Evolutionary conservation across 257 asterid species (phyloP).

Genomic region (Datura wrightii): DNA sequence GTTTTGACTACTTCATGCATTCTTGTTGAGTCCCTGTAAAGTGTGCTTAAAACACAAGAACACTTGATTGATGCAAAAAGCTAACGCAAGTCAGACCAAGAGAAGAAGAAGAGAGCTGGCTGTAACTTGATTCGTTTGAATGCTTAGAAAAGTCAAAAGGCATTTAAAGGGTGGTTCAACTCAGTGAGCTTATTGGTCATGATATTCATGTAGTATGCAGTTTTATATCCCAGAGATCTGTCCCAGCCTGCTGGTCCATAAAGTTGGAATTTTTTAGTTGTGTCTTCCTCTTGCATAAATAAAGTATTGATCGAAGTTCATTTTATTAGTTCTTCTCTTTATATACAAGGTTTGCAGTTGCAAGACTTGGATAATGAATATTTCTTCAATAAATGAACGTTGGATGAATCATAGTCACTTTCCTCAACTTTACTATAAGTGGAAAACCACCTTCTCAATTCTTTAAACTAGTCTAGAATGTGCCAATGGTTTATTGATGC

Average conservation of each 20-base stretch:
- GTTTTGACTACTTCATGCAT: constrained; percentile 9
- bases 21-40: constrained; percentile 7
- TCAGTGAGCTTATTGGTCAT: constrained; percentile 3
- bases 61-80: not conserved
- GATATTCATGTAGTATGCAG: not conserved
- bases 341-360: not conserved
- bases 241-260: not conserved
- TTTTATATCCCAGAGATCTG: not conserved
- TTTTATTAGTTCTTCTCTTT: not conserved
- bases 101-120: not conserved
- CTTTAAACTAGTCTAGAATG: not conserved
- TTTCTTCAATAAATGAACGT: not conserved
- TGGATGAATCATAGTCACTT: not conserved
- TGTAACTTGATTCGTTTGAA: not conserved
- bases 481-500: constrained; percentile 5
- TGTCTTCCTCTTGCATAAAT: not conserved
- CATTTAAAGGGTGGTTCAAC: not conserved
- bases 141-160: not conserved
- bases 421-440: not conserved
- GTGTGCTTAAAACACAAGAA: not conserved
- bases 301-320: not conserved
- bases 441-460: not conserved
- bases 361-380: not conserved
- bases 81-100: not conserved
- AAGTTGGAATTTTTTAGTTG: not conserved